These are phyloP conservation scores for Erigeron philadelphicus DNA, from an alignment of 140 eudicot species.

Conservation along the genomic window DNA sequence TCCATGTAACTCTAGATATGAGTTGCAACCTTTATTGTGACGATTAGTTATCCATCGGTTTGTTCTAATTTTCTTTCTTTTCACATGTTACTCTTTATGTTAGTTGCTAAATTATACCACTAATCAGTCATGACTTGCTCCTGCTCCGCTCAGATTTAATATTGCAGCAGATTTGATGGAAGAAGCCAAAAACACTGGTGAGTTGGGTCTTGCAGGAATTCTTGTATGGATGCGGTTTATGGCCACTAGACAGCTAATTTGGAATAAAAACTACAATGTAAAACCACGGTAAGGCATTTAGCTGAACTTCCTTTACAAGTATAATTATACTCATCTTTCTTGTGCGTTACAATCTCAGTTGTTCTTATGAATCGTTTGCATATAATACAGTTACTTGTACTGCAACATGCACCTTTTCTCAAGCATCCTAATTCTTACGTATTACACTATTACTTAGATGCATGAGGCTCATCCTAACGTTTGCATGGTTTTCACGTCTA, in stretches of 20 bases:
- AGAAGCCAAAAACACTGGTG: slow-evolving; percentile 69
- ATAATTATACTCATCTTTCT: background rate
- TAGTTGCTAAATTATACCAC: slow-evolving; percentile 2
- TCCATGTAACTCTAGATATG: background rate
- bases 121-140: slow-evolving; percentile 11
- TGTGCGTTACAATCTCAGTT: slow-evolving; percentile 5
- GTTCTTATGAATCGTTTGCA: slow-evolving; percentile 13
- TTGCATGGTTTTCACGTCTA: slow-evolving; percentile 16
- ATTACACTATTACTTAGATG: background rate
- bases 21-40: background rate
- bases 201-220: slow-evolving; percentile 84
- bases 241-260: slow-evolving; percentile 96
- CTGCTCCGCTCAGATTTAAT: slow-evolving; percentile 59
- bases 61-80: background rate
- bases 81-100: slow-evolving; percentile 8
- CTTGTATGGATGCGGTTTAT: slow-evolving; percentile 99
- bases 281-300: slow-evolving; percentile 75
- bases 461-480: slow-evolving; percentile 5
- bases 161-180: slow-evolving; percentile 90
- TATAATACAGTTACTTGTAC: slow-evolving; percentile 12
- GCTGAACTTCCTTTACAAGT: slow-evolving; percentile 3
- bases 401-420: slow-evolving; percentile 1
- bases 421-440: slow-evolving; percentile 1
- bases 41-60: too few species aligned
- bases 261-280: slow-evolving; percentile 98